Base-by-base conservation (phyloP, 1,284 basidiomycete genomes). In the Malassezia arunalokei region DNA sequence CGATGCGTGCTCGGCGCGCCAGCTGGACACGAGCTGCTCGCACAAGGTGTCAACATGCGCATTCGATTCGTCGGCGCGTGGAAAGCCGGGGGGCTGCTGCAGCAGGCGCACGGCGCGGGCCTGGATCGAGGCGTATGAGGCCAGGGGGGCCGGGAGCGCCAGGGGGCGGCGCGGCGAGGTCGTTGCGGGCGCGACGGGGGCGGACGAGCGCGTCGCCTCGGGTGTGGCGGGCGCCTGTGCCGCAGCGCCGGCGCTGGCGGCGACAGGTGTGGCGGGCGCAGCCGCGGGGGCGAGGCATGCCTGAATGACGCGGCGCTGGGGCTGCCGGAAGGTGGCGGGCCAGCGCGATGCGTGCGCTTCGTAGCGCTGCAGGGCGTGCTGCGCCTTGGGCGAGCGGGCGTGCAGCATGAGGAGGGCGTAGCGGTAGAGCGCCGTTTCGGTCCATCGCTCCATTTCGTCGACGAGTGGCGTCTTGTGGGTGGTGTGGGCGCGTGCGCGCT, bases 31-130 rank as follows among this genome's bases (percentile, higher is more conserved):
- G 57, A 82, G 83, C 7, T 86, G 76, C 66, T 91, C 87, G 2
- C 84, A 82, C 63, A 95, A 85, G 60, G 85, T 82, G 59, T 88
- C 83, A 5, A 94, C 87, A 54, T 80, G 81, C 24, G 75, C 59
- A 65, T 96, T 95, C 50, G 82, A 76, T 62, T 87, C 79, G 3
- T 89, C 89, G 0, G 91, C 89, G 35, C 77, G 78, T 6, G 92
- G 92, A 68, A 98, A 92, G 0, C 66, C 74, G 0, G 87, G 89
- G 48, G 80, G 47, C 14, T 53, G 51, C 35, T 66, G 49, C 20
- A 76, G 42, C 20, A 60, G 52, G 27, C 47, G 44, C 47, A 54
- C 55, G 8, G 60, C 66, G 5, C 58, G 43, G 17, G 43, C 45
- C 35, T 65, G 59, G 2, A 63, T 58, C 15, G 60, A 58, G 35